Conservation (phyloP, 768 basidiomycete genomes). For the Mycena rebaudengoi region DNA sequence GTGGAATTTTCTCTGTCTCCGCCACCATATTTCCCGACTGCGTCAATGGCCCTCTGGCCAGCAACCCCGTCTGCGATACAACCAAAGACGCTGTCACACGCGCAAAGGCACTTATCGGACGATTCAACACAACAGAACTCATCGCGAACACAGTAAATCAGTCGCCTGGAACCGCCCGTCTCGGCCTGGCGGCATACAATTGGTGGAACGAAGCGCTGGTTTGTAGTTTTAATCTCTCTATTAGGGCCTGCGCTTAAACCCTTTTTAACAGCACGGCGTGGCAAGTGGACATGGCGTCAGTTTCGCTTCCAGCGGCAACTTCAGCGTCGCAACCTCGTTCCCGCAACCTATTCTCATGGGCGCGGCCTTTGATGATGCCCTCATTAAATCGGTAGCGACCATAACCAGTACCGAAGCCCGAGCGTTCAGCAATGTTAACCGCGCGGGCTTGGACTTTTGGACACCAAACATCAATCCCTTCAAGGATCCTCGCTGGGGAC, state of each 20-base stretch:
- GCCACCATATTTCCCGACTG: conserved; percentile 67
- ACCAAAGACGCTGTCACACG: conserved; percentile 53
- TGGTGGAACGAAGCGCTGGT: conserved; percentile 73
- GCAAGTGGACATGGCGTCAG: conserved; percentile 60
- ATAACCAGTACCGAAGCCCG: conserved; percentile 65
- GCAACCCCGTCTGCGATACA: conserved; percentile 57
- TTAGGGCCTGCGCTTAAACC: too few species aligned
- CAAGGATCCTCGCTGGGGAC: conserved; percentile 71
- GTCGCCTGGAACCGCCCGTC: conserved; percentile 60
- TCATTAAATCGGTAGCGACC: conserved; percentile 57
- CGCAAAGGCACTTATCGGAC: conserved; percentile 56
- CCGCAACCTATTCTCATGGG: conserved; percentile 64
- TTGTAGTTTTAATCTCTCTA: conserved; percentile 18
- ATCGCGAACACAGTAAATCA: conserved; percentile 59
- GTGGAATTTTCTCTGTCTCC: too few species aligned
- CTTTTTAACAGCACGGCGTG: conserved; percentile 56
- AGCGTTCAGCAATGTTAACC: conserved; percentile 63
- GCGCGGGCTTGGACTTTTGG: conserved; percentile 60
- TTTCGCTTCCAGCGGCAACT: conserved; percentile 58
- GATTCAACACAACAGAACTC: conserved; percentile 61
- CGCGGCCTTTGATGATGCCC: conserved; percentile 62
- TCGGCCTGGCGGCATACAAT: conserved; percentile 64
- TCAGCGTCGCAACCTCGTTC: conserved; percentile 67
- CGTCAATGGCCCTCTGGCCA: conserved; percentile 49
- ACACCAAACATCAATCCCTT: conserved; percentile 50